phyloP scores from a whole-genome alignment of 352 stramenopile genomes.

The Phytophthora brassicae region DNA sequence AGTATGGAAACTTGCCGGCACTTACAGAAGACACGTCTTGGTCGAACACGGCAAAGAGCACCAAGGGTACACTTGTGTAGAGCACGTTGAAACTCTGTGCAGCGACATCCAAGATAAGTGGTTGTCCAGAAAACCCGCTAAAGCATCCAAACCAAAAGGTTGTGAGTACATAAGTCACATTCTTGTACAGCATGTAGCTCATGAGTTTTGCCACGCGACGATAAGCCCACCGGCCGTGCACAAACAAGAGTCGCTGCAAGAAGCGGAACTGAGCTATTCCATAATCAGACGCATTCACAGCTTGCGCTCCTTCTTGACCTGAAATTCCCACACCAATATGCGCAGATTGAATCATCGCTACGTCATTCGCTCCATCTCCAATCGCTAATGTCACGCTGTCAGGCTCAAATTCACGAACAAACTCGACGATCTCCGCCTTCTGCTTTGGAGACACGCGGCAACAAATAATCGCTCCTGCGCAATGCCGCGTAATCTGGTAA shows the following conservation, averaged over 20 bases:
- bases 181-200: constrained; percentile 97
- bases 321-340: constrained; percentile 93
- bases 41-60: constrained; percentile 79
- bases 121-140: constrained; percentile 75
- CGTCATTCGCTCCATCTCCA: constrained; percentile 96
- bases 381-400: constrained; percentile 90
- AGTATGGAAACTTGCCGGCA: constrained; percentile 57
- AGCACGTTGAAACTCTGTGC: constrained; percentile 85
- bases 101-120: constrained; percentile 75
- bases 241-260: constrained; percentile 88
- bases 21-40: constrained; percentile 75
- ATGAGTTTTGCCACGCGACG: constrained; percentile 91
- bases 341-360: constrained; percentile 94
- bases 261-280: constrained; percentile 94
- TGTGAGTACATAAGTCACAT: constrained; percentile 83
- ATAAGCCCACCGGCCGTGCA: constrained; percentile 93
- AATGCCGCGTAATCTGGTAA: constrained; percentile 71
- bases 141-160: constrained; percentile 87
- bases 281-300: constrained; percentile 94
- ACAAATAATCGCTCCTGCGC: constrained; percentile 79
- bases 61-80: constrained; percentile 74
- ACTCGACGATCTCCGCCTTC: constrained; percentile 81
- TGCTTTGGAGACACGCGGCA: constrained; percentile 89
- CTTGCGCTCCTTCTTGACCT: constrained; percentile 91
- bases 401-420: constrained; percentile 69